Base-by-base conservation (phyloP, 768 basidiomycete species). In the Hygrocybe coccinea region DNA sequence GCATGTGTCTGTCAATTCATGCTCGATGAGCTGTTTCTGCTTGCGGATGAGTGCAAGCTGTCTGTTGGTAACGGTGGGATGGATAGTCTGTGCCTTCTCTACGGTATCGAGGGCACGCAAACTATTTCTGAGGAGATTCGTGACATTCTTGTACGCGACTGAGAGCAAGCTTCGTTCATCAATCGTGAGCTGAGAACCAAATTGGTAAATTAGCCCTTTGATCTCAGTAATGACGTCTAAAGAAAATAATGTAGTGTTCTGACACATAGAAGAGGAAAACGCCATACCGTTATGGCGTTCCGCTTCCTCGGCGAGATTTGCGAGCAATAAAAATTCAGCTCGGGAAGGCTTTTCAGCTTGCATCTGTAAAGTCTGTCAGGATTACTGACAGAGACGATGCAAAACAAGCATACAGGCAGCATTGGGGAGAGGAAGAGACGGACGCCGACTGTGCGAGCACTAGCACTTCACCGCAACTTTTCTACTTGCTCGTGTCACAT, bases 151-250 rank as follows among this genome's bases (percentile, higher is more conserved):
- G 77, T 91, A 93, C 24, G 91, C 91, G 57, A 92, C 82, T 2
- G 91, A 93, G 55, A 93, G 81, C 35, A 94, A 78, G 70, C 89
- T 93, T 63, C 91, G 87, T 73, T 94, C 91, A 67, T 94, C 91
- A 60, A 87, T 79, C 48, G 85, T 84, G 59, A 92, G 80, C 56
- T 79, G 82, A 56, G 83, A 80, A 62, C 85, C 83, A 61, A 82
- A 82, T 45, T 80, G 76, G 53, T 81, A 79, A 68, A 86, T 81
- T 59, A 91, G 81, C 39, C 74, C 70, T 76, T 91, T 92, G 74
- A 92, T 84, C 72, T 89, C 85, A 57, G 78, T 71, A 60, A 91
- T 83, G 60, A 89, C 85, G 67, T 91, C 87, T 89, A 73, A 64
- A 33, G 11, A 50, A 48, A 39, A 45, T n/a, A 29, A 17, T 35